phyloP scores from a whole-genome alignment of 495 filamentous ascomycete genomes.

The Amphirosellinia nigrospora region DNA sequence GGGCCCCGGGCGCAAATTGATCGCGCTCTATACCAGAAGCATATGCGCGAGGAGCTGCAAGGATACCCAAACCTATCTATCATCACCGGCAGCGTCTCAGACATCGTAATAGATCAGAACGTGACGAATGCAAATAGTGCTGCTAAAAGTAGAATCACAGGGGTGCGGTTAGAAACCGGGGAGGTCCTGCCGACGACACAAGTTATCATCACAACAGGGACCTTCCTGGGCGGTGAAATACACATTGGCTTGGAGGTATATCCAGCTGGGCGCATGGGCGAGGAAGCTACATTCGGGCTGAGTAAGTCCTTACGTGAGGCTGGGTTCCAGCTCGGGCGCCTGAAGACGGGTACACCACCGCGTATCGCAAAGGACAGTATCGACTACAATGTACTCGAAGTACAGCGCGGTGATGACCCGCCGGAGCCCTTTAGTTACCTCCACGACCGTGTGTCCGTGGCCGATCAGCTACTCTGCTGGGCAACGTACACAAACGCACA shows the following conservation, averaged over 20 bases:
- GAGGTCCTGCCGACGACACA: constrained; percentile 79
- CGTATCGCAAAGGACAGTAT: constrained; percentile 84
- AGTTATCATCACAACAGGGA: constrained; percentile 94
- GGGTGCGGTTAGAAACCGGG: constrained; percentile 87
- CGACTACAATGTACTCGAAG: constrained; percentile 71
- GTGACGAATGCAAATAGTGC: constrained; percentile 46
- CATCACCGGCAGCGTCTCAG: constrained; percentile 86
- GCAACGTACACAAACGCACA: constrained; percentile 82
- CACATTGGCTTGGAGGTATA: constrained; percentile 87
- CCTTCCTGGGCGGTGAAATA: constrained; percentile 95
- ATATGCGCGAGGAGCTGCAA: constrained; percentile 88
- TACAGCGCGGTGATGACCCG: constrained; percentile 82
- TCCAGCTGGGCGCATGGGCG: constrained; percentile 91
- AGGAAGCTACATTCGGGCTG: constrained; percentile 90
- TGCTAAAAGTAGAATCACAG: constrained; percentile 76
- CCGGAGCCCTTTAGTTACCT: constrained; percentile 92
- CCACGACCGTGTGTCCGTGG: constrained; percentile 74
- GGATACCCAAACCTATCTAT: constrained; percentile 78
- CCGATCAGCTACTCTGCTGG: constrained; percentile 82
- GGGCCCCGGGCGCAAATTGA: constrained; percentile 97
- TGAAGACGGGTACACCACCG: constrained; percentile 96
- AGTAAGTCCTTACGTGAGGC: constrained; percentile 90
- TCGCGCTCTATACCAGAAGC: constrained; percentile 82
- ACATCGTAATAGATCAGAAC: constrained; percentile 76
- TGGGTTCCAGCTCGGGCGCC: constrained; percentile 86